These are phyloP conservation scores for Tetracentron sinense DNA, from an alignment of 164 flowering plant species.

Conservation along the genomic window DNA sequence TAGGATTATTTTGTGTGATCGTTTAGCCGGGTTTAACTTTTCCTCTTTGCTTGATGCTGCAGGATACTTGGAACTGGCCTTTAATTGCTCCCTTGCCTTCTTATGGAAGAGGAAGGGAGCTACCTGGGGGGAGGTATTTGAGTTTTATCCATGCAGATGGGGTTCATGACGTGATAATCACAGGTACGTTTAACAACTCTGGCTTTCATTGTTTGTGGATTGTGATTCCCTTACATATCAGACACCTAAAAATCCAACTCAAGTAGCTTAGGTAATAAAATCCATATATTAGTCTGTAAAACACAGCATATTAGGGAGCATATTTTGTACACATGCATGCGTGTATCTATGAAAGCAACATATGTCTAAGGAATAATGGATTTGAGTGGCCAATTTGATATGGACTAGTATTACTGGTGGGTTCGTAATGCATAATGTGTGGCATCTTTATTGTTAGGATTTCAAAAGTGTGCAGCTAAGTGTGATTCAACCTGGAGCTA, in stretches of 20 bases:
- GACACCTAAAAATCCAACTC: neutral
- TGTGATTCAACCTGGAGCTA: neutral
- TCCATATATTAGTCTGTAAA: neutral
- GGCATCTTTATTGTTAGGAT: neutral
- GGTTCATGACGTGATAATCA: constrained; percentile 76
- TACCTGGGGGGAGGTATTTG: constrained; percentile 83
- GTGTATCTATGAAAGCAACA: neutral
- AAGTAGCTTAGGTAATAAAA: neutral
- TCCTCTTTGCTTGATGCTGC: constrained; percentile 16
- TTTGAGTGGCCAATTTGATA: neutral
- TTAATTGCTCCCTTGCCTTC: constrained; percentile 88
- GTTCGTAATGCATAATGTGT: neutral
- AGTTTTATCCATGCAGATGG: constrained; percentile 94
- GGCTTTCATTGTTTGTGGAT: neutral
- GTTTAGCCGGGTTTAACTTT: neutral
- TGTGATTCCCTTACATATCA: neutral
- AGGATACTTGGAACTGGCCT: constrained; percentile 81
- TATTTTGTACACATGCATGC: neutral
- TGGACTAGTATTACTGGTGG: too few species aligned
- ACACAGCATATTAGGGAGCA: neutral
- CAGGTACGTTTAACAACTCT: constrained; percentile 54
- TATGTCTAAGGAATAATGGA: too few species aligned
- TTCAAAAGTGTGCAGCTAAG: neutral
- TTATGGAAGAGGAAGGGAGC: constrained; percentile 97
- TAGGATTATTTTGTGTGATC: neutral